These are phyloP conservation scores for Xylariaceae sp. DNA, from an alignment of 2,329 filamentous ascomycete species.

Conservation along the genomic window DNA sequence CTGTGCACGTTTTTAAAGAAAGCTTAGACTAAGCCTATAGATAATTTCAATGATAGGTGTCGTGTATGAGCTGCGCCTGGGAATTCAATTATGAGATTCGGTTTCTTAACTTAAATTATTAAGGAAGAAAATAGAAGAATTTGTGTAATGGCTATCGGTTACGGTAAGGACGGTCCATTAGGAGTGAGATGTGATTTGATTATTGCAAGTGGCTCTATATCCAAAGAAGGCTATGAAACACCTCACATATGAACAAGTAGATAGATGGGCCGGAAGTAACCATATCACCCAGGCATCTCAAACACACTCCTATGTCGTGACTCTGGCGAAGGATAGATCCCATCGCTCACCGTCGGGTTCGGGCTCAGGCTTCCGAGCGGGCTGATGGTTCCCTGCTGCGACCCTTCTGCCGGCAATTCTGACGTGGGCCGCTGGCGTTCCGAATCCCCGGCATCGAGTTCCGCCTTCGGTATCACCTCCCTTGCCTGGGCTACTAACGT, in stretches of 20 bases:
- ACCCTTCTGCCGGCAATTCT: not conserved
- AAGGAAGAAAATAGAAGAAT: no score
- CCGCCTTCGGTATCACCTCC: conserved; percentile 11
- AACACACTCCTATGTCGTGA: conserved; percentile 6
- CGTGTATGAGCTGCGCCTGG: no score
- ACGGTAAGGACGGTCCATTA: no score
- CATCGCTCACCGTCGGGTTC: conserved; percentile 3
- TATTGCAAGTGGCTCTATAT: no score
- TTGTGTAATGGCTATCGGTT: no score
- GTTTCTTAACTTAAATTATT: no score
- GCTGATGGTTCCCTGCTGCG: not conserved
- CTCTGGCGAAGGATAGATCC: conserved; percentile 4
- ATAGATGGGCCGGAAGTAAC: not conserved
- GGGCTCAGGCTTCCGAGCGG: not conserved
- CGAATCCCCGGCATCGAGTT: conserved; percentile 6
- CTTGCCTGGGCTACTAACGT: not conserved
- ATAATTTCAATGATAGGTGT: no score
- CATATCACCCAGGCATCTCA: conserved; percentile 6
- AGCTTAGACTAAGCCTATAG: no score
- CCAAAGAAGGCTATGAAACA: not conserved
- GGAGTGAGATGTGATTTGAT: no score
- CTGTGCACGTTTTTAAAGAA: no score
- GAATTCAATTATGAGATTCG: no score
- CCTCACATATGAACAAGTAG: not conserved
- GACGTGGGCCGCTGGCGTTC: not conserved